Evolutionary conservation across 2,329 filamentous ascomycete genomes (phyloP), one percentile per base, ranked within the genome.

Genomic region (Byssothecium circinans): DNA sequence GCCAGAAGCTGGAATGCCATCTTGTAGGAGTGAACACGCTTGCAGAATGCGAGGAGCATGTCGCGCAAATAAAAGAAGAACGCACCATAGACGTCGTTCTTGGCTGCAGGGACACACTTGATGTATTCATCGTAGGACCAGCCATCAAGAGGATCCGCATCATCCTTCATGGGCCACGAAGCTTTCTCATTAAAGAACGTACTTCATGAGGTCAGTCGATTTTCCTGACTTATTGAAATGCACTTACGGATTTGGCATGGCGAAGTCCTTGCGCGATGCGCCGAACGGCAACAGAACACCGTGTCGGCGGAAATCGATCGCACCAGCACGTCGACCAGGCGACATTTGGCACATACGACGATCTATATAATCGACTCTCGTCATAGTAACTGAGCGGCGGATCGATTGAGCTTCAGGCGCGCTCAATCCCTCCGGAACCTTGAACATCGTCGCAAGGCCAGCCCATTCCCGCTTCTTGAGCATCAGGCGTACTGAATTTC

Each of bases 241-340:
- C n/a, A n/a, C 73, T 57, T 45, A 76, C 73, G 72, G 73, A 55
- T 77, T 77, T 1, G 73, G 74, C 1, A 49, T 60, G 8, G 58
- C 48, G 47, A 75, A 76, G 0, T 57, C 56, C 2, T 54, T 27
- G 2, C 54, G 47, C 3, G 67, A 65, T 2, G 46, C 25, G 1
- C 71, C 71, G 58, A 74, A 76, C 1, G 74, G 75, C 4, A 76
- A 52, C 2, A 78, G 49, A 2, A 76, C 50, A 0, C 75, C 75
- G 29, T 75, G 63, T 17, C 57, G 25, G 12, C 69, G 63, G 47
- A 74, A 76, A 27, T 61, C 62, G 10, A 49, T 19, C 5, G 45
- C 49, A 8, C 58, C 57, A 2, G 69, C 29, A 1, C 73, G 68
- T 41, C 57, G 55, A 2, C 45, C 51, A 2, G 62, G 65, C 3